Percentiles rank a stretch among this genome's conserved stretches.
Conservation (phyloP, 2,329 filamentous ascomycete species). For the Neofusicoccum sp. region DNA sequence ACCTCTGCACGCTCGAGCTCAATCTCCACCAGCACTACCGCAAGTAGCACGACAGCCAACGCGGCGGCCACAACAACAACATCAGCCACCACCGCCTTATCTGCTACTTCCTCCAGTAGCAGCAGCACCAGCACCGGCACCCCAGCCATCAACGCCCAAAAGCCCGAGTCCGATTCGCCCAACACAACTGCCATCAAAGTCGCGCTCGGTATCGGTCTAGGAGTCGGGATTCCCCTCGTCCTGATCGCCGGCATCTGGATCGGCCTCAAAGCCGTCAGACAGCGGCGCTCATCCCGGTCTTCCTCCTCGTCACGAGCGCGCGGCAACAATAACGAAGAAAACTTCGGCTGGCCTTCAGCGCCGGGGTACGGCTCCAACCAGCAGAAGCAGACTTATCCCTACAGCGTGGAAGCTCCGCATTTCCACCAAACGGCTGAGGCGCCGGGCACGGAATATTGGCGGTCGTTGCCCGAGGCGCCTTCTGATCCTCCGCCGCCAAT, state of each 20-base stretch:
- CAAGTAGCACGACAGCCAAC: not conserved
- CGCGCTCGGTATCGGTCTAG: not conserved
- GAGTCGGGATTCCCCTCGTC: not conserved
- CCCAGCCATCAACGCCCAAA: not conserved
- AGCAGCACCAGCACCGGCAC: not conserved
- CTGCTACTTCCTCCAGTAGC: too few relatives aligned
- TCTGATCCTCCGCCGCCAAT: too few relatives aligned
- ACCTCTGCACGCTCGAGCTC: not conserved
- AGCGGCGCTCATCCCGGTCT: not conserved
- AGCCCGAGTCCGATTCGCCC: not conserved
- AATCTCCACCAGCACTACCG: not conserved
- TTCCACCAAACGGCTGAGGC: too few relatives aligned
- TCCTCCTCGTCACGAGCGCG: too few relatives aligned
- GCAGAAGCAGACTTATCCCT: too few relatives aligned
- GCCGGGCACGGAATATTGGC: too few relatives aligned
- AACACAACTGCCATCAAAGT: not conserved
- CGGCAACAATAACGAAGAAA: too few relatives aligned
- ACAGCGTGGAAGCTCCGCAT: too few relatives aligned
- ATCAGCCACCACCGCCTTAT: not conserved
- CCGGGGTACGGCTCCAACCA: too few relatives aligned
- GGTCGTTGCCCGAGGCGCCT: too few relatives aligned
- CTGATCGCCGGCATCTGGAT: conserved; percentile 9
- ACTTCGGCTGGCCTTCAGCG: too few relatives aligned
- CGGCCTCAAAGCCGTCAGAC: not conserved
- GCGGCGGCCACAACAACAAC: not conserved